Evolutionary conservation across 805 yeast genomes (phyloP), one percentile per base, ranked within the genome.

Genomic region (Metschnikowia continentalis): DNA sequence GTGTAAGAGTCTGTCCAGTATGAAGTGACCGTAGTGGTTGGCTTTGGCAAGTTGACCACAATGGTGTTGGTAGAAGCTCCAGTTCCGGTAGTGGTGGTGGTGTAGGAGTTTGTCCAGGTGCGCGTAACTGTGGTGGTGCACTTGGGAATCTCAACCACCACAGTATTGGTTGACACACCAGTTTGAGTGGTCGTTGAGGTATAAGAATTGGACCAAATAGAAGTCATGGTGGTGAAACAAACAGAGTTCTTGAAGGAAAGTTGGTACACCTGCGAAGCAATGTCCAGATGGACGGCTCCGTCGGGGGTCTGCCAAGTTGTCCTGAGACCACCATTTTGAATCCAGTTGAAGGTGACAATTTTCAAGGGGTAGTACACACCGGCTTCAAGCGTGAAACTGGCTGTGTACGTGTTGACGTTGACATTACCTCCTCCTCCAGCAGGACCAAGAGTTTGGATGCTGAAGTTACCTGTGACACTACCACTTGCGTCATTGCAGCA

Each of bases 141-240:
- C 2, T 43, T 49, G 13, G 56, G 56, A 10, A 50, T 39, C 15
- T 48, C 52, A 6, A 61, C 54, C 4, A 49, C 51, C 13, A 61
- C 62, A 5, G 67, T 61, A 11, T 54, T 61, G n/a, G 66, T 63
- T 19, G 35, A 26, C 11, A 5, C 32, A 17, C 51, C 54, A 1
- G 42, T 44, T 14, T 22, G 35, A 6, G 54, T 51, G 6, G 47
- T 32, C 35, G 54, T 48, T 7, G 56, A 38, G 1, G 54, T 45
- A 46, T 7, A 35, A 11, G 50, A 13, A 45, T 36, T 35, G 14
- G 48, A 17, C 52, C 55, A 49, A 14, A 35, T 36, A 10, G 46
- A 35, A 7, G 49, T 44, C 35, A 35, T 10, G n/a, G 55, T 42
- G 30, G 54, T 40, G 35, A 32, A 37, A 35, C 57, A 52, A 13